These are phyloP conservation scores for Marchantia polymorpha DNA, from an alignment of 225 moss, liverwort and hornwort species.

Conservation along the genomic window DNA sequence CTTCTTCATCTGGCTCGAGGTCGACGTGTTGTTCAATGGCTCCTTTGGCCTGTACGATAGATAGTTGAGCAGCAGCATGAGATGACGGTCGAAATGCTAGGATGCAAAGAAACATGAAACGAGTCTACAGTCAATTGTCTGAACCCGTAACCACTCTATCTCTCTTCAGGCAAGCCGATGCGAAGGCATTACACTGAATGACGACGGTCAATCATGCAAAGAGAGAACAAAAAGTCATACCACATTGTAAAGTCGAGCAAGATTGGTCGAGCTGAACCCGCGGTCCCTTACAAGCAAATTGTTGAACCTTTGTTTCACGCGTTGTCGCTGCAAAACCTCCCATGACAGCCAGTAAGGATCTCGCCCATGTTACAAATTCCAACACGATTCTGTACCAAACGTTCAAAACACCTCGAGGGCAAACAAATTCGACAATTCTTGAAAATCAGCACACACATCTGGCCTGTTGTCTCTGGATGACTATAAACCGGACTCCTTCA, in stretches of 20 bases:
- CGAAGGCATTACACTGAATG: background rate
- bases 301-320: constrained; percentile 33
- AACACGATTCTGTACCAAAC: background rate
- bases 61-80: background rate
- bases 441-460: too few relatives aligned
- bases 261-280: constrained; percentile 42
- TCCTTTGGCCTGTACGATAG: constrained; percentile 37
- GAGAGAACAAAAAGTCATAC: constrained; percentile 6
- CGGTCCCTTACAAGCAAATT: constrained; percentile 41
- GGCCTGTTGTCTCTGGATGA: too few relatives aligned
- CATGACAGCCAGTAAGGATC: background rate
- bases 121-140: background rate
- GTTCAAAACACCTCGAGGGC: background rate
- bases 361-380: background rate
- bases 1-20: constrained; percentile 34
- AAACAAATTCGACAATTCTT: too few relatives aligned
- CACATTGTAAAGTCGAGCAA: constrained; percentile 39
- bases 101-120: background rate
- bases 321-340: constrained; percentile 16
- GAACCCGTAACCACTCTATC: background rate
- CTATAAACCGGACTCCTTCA: too few relatives aligned
- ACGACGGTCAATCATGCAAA: background rate
- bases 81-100: background rate
- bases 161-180: background rate
- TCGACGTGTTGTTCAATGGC: constrained; percentile 43